Evolutionary conservation across 2,329 filamentous ascomycete genomes (phyloP).

Genomic region (Thielaviopsis euricoi): DNA sequence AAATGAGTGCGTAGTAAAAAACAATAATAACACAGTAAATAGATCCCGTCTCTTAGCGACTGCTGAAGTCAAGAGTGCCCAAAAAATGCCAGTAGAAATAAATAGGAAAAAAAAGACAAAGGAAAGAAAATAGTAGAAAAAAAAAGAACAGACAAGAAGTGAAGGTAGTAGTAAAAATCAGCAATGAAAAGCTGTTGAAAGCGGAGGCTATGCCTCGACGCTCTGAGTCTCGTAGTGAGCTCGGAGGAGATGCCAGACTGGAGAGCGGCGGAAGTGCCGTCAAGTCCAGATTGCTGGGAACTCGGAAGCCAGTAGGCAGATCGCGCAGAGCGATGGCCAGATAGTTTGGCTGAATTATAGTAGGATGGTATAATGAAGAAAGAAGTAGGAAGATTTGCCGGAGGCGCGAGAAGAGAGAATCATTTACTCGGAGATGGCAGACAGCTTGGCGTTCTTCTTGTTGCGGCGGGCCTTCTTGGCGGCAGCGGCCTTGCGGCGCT

Average conservation of each 20-base stretch:
- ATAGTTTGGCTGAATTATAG: no score
- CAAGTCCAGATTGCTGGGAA: background rate
- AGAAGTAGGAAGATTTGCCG: background rate
- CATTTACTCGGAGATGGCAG: slow-evolving; percentile 34
- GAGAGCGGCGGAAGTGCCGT: background rate
- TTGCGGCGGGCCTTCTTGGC: slow-evolving; percentile 23
- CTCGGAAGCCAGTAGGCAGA: background rate
- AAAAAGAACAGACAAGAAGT: background rate
- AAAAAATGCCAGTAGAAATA: slow-evolving; percentile 1
- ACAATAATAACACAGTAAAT: background rate
- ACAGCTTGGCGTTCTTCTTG: slow-evolving; percentile 37
- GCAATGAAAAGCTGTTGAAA: background rate
- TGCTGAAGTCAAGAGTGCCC: background rate
- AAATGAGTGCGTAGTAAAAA: background rate
- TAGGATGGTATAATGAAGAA: background rate
- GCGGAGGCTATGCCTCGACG: slow-evolving; percentile 3
- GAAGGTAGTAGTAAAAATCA: background rate
- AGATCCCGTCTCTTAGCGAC: background rate
- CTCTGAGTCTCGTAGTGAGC: background rate
- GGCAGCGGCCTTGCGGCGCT: slow-evolving; percentile 29
- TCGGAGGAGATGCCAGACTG: background rate
- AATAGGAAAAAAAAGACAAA: background rate
- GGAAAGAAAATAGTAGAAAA: background rate
- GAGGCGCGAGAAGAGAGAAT: background rate
- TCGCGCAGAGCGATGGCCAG: background rate